Evolutionary conservation across 805 yeast species (phyloP), one percentile per base, ranked within the genome.

Genomic region (Lipomyces kockii): DNA sequence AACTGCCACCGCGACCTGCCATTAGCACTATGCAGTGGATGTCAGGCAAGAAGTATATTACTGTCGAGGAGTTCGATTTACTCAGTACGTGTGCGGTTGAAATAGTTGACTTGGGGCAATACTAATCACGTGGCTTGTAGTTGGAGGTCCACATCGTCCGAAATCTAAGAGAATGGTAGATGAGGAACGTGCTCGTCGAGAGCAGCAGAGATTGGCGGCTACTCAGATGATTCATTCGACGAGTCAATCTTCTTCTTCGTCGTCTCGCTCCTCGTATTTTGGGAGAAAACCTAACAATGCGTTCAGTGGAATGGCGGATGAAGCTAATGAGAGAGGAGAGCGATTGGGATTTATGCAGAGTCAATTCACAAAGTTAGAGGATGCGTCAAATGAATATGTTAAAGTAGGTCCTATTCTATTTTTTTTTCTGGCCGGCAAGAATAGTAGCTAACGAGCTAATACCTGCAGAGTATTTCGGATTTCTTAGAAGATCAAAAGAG

Each of bases 11-110:
- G 39, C 83, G 98, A 59, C 99, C 99, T 1, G 83, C 86, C 3
- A 86, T 91, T 6, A 86, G 92, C 49, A 85, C 95, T 0, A 81
- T 90, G 56, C 94, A 89, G 77, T 90, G 97, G 95, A 91, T 95
- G 6, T 86, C 89, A 71, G 97, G 97, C 2, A 80, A 89, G 0
- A 86, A 86, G 22, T 82, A 83, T 68, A 83, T 89, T n/a, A 80
- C 87, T 1, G 77, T 84, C 27, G 82, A 83, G 0, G 97, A 91
- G 69, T 81, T 95, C 62, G 88, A 89, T 66, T 63, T 74, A 12
- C 75, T 91, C 56, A 67, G 65, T 62, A 62, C 12, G 67, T 34
- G n/a, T 60, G 25, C 27, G 1, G 12, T 7, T 20, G 43, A 4
- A 29, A 7, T 58, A 3, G 25, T 20, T 58, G 12, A 12, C 7